A percentile compares a stretch with the other conserved stretches of the same genome.
phyloP scores from a whole-genome alignment of 2,329 filamentous ascomycete species.

The Aspergillus ochraceoroseus region DNA sequence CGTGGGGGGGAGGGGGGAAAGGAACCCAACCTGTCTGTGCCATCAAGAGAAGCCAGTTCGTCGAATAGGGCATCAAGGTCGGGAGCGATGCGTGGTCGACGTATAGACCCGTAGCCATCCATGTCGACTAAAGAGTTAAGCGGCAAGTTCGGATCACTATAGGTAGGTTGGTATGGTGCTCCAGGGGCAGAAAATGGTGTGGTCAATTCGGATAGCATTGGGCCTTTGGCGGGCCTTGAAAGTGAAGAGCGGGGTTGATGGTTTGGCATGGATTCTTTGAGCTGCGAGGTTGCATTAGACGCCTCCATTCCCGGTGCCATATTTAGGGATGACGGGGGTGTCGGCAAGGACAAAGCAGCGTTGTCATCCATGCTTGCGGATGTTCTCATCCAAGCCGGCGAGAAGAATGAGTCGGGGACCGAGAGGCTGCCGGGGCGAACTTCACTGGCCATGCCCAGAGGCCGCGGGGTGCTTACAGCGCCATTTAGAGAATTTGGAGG shows the following conservation, averaged over 20 bases:
- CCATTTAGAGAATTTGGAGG: slow-evolving; percentile 4
- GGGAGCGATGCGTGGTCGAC: slow-evolving; percentile 32
- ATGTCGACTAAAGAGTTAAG: slow-evolving; percentile 30
- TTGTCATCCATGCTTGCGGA: slow-evolving; percentile 26
- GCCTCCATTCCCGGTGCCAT: slow-evolving; percentile 20
- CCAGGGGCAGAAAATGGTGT: slow-evolving; percentile 22
- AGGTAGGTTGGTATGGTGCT: slow-evolving; percentile 26
- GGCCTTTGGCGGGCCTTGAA: slow-evolving; percentile 20
- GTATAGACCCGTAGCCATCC: slow-evolving; percentile 27
- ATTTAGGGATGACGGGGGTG: slow-evolving; percentile 29
- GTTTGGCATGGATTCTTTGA: slow-evolving; percentile 18
- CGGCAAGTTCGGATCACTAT: slow-evolving; percentile 28
- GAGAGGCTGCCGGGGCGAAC: slow-evolving; percentile 10
- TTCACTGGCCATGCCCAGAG: slow-evolving; percentile 11
- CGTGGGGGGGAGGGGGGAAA: neutral
- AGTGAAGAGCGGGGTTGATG: slow-evolving; percentile 17
- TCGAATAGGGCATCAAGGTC: slow-evolving; percentile 53
- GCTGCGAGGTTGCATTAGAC: slow-evolving; percentile 18
- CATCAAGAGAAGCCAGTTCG: slow-evolving; percentile 55
- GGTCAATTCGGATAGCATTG: slow-evolving; percentile 24
- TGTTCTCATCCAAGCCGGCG: slow-evolving; percentile 29
- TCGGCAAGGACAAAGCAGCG: slow-evolving; percentile 25
- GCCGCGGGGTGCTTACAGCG: slow-evolving; percentile 4
- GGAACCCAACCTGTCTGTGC: slow-evolving; percentile 42
- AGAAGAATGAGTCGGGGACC: slow-evolving; percentile 22